Evolutionary conservation across 1,284 basidiomycete genomes (phyloP), one percentile per base, ranked within the genome.

Genomic region (Cryptococcus sp.): DNA sequence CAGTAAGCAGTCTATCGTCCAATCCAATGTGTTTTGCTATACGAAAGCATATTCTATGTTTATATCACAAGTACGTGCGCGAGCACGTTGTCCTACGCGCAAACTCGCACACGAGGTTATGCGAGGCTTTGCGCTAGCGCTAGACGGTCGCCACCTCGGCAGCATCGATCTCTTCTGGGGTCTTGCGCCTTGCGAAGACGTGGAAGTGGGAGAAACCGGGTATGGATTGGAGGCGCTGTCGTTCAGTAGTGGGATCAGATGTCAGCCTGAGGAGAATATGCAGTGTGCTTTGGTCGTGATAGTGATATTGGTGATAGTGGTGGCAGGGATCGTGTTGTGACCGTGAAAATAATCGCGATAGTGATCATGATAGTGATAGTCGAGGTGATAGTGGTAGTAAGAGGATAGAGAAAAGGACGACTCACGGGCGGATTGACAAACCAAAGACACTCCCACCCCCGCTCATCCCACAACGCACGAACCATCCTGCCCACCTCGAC

Each of bases 381-480:
- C 50, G n/a, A n/a, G n/a, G n/a, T n/a, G n/a, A n/a, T n/a, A n/a
- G n/a, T 22, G 47, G 17, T 11, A n/a, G 10, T 8, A 50, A 20
- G 20, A 27, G 11, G 20, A 48, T 31, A 3, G 31, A 38, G 53
- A 47, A 13, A 23, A 8, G 8, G 23, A 27, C 19, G 0, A 64
- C 68, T 65, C 50, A 69, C 70, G 0, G 70, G 65, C 13, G 70
- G 70, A 53, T 72, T 72, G 15, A 73, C 71, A 57, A 70, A 69
- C 74, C 74, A 79, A n/a, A 76, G 50, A 63, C 76, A 78, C 58
- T 79, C 78, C 68, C 70, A 79, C 1, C 76, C 76, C 19, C 73
- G 57, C 58, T 68, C 65, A 56, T 74, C 71, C 74, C 76, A 79
- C 23, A 79, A 53, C 7, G 57, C 71, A 38, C 62, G 62, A 13